Evolutionary conservation across 495 filamentous ascomycete genomes (phyloP), one percentile per base, ranked within the genome.

Genomic region (Staphylotrichum longicolle): DNA sequence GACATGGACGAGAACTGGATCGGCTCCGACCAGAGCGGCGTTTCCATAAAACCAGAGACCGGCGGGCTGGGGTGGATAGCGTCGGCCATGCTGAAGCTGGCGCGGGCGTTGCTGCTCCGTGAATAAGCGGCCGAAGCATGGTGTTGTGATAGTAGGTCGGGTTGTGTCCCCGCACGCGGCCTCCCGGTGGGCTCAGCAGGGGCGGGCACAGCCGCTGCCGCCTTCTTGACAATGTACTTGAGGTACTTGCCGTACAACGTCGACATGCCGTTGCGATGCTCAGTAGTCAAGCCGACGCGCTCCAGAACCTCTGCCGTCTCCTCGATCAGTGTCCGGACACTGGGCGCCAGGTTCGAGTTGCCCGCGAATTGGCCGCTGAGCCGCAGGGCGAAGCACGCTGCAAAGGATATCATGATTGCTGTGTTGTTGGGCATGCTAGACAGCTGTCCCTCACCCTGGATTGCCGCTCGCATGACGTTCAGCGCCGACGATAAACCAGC

Each of bases 351-450:
- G 46, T 81, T 85, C 9, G 83, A 85, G 61, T 81, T 80, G 34
- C 76, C 78, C 6, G 80, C 74, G 10, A 82, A 79, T 54, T 85
- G 80, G 1, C 83, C 77, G 63, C 84, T 85, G 7, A 89, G 80
- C 40, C 82, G 82, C 27, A 90, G 76, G 1, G 86, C 86, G 50
- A 88, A 86, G 65, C 86, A 88, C 15, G 87, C 87, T 1, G 86
- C 86, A 57, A 88, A 90, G 5, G 87, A 87, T 30, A 89, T 88
- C 87, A 89, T 89, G 63, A 89, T 89, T 44, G 86, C 84, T 0
- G 87, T 89, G 61, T 90, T 89, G 74, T 89, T 90, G 4, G 87
- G 87, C 86, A 90, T 89, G 9, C 86, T 88, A 42, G 86, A 84
- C 4, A 90, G 78, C 61, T 85, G 80, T 2, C 77, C 75, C 70